A percentile compares a stretch with the other conserved stretches of the same genome.
Evolutionary conservation across 495 filamentous ascomycete genomes (phyloP).

Genomic region (Xylaria scruposa): DNA sequence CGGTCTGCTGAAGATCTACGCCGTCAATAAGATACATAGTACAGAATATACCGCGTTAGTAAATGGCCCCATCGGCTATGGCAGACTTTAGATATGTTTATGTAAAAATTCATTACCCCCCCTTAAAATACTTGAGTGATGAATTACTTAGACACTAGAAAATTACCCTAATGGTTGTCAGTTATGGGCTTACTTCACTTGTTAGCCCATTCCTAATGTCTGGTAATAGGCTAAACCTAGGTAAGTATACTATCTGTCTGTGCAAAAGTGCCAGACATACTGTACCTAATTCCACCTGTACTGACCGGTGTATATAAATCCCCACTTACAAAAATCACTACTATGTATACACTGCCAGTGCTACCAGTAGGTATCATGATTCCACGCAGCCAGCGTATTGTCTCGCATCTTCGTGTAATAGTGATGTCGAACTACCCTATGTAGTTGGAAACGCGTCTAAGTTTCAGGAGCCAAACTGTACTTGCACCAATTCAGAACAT

Average conservation of each 20-base stretch:
- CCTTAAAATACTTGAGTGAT: neutral
- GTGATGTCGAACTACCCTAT: neutral
- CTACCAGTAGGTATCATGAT: neutral
- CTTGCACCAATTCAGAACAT: neutral
- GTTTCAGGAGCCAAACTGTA: neutral
- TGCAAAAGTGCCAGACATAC: constrained; percentile 5
- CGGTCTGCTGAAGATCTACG: constrained; percentile 15
- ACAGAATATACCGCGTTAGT: neutral
- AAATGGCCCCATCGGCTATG: constrained; percentile 11
- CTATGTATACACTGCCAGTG: neutral
- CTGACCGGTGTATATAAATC: neutral
- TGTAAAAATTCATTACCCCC: neutral
- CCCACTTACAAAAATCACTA: neutral
- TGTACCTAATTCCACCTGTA: neutral
- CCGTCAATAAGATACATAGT: neutral
- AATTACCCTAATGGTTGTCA: neutral
- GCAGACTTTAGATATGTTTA: neutral
- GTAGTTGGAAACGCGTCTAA: neutral
- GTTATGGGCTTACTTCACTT: neutral
- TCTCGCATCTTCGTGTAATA: too few species aligned
- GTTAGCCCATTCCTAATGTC: neutral
- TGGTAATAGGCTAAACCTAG: neutral
- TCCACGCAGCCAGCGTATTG: neutral
- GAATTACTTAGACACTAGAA: neutral
- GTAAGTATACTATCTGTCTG: neutral